phyloP scores from a whole-genome alignment of 2,329 filamentous ascomycete genomes.

The Sporothrix protearum region DNA sequence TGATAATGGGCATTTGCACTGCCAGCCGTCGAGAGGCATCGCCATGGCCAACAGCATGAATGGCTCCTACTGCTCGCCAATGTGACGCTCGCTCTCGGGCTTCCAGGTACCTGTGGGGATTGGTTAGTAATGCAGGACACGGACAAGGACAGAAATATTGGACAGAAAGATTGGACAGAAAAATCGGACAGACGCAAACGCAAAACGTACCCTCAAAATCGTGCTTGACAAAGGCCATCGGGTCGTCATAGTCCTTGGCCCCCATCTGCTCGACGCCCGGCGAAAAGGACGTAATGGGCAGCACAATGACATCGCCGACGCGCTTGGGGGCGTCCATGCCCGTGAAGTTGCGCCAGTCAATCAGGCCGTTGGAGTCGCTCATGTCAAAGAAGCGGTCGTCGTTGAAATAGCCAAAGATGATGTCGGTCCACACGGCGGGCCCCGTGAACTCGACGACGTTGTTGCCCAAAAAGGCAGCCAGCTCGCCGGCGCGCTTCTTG shows the following conservation, averaged over 20 bases:
- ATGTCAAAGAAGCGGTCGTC: slow-evolving; percentile 85
- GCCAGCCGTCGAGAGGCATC: not conserved
- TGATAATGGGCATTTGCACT: not conserved
- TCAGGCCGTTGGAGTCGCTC: slow-evolving; percentile 63
- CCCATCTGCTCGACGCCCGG: slow-evolving; percentile 93
- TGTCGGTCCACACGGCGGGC: slow-evolving; percentile 90
- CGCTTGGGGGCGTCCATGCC: slow-evolving; percentile 79
- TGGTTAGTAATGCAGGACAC: slow-evolving; percentile 9
- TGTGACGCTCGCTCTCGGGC: slow-evolving; percentile 66
- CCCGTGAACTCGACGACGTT: slow-evolving; percentile 91
- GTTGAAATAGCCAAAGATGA: slow-evolving; percentile 90
- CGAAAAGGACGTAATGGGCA: slow-evolving; percentile 96
- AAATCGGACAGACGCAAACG: not conserved
- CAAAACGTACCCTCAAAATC: slow-evolving; percentile 77
- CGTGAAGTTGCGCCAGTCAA: slow-evolving; percentile 86
- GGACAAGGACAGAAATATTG: not conserved
- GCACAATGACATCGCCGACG: slow-evolving; percentile 85
- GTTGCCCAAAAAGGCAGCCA: slow-evolving; percentile 60
- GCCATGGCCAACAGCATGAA: slow-evolving; percentile 20
- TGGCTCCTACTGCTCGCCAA: slow-evolving; percentile 49
- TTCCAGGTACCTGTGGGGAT: slow-evolving; percentile 71
- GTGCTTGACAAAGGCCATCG: slow-evolving; percentile 97
- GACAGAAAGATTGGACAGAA: too few relatives aligned
- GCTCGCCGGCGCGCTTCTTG: slow-evolving; percentile 63
- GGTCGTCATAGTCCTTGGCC: slow-evolving; percentile 80